Evolutionary conservation across 192 early-diverging fungal species (phyloP).

Genomic region (Backusella sp.): DNA sequence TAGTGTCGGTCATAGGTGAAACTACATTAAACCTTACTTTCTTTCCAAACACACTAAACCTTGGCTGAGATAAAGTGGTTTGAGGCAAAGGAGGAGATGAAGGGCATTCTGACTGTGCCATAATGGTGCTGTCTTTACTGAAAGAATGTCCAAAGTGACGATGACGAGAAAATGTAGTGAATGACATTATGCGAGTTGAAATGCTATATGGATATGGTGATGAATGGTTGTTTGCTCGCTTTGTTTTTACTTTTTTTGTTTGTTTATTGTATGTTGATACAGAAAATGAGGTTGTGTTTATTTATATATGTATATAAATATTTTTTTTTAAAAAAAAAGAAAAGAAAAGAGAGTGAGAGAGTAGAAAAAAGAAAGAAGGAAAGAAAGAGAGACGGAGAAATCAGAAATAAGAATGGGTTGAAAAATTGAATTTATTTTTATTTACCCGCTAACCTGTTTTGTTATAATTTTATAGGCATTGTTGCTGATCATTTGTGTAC

Average conservation of each 20-base stretch:
- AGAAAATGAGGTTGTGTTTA: not conserved
- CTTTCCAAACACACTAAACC: conserved; percentile 18
- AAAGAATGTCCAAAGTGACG: not conserved
- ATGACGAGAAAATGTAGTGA: conserved; percentile 9
- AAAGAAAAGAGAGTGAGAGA: not conserved
- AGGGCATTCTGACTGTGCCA: not conserved
- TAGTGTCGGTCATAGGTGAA: not conserved
- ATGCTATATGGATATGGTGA: not conserved
- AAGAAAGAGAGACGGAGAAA: not conserved
- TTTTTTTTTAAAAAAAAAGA: not conserved
- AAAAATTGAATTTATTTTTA: not conserved
- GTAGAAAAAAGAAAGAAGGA: not conserved
- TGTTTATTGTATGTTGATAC: not conserved
- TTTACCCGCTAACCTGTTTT: not conserved
- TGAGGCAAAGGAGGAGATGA: not conserved
- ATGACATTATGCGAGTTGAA: not conserved
- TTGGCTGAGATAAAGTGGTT: not conserved
- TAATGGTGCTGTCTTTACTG: not conserved
- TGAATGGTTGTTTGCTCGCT: not conserved
- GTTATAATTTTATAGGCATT: not conserved
- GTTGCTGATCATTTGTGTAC: not conserved
- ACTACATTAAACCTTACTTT: not conserved
- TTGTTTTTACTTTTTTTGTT: too few species aligned
- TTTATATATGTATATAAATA: not conserved
- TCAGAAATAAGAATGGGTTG: not conserved